Evolutionary conservation across 768 basidiomycete species (phyloP).

Genomic region (Dacryopinax spathularia): DNA sequence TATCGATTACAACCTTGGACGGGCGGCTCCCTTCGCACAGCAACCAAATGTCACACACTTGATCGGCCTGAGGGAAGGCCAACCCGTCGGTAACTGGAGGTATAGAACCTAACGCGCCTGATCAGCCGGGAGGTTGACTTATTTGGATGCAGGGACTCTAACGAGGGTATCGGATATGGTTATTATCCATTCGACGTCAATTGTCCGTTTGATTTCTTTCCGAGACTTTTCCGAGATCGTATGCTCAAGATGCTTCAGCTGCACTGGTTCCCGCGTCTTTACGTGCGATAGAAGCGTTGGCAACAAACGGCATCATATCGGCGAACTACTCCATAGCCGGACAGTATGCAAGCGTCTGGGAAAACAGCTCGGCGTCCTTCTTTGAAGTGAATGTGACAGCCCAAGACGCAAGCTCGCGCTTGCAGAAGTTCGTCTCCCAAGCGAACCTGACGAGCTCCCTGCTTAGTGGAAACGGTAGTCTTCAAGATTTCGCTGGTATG

Average conservation of each 20-base stretch:
- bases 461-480: slow-evolving; percentile 14
- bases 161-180: slow-evolving; percentile 31
- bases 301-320: slow-evolving; percentile 21
- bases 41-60: slow-evolving; percentile 22
- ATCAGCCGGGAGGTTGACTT: neutral
- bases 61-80: slow-evolving; percentile 27
- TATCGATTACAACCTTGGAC: slow-evolving; percentile 28
- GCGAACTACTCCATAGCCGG: slow-evolving; percentile 13
- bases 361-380: slow-evolving; percentile 23
- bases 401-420: slow-evolving; percentile 20
- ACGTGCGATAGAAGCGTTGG: slow-evolving; percentile 24
- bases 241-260: slow-evolving; percentile 6
- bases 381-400: slow-evolving; percentile 27
- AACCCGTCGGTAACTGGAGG: slow-evolving; percentile 34
- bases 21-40: slow-evolving; percentile 27
- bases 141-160: slow-evolving; percentile 22
- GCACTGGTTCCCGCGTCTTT: slow-evolving; percentile 33
- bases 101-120: neutral
- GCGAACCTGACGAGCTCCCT: slow-evolving; percentile 25
- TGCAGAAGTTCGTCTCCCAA: slow-evolving; percentile 26
- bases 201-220: slow-evolving; percentile 10
- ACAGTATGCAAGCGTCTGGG: slow-evolving; percentile 27
- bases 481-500: neutral
- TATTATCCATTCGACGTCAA: slow-evolving; percentile 35
- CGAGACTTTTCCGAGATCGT: neutral